Evolutionary conservation across 2,329 filamentous ascomycete genomes (phyloP).

Genomic region (Nothomitra cinnamomea): DNA sequence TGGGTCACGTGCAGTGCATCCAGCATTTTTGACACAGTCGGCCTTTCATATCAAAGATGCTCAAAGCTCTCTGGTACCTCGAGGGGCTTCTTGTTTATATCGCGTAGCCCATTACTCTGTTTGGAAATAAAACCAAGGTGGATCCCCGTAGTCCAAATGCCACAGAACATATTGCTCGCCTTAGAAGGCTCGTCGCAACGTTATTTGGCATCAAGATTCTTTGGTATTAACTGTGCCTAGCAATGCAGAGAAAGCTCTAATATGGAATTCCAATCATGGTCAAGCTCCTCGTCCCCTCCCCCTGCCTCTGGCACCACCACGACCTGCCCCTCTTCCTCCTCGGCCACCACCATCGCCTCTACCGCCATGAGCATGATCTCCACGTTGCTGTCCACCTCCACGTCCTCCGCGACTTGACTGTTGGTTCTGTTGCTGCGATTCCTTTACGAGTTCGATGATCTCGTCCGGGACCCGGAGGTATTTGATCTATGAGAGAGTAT

Average conservation of each 20-base stretch:
- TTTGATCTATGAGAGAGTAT: slow-evolving; percentile 55
- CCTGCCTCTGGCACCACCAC: slow-evolving; percentile 33
- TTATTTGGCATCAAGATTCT: too few species aligned
- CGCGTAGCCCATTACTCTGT: too few species aligned
- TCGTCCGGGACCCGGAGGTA: slow-evolving; percentile 93
- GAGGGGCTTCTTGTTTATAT: too few species aligned
- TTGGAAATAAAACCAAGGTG: too few species aligned
- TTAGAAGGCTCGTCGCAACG: too few species aligned
- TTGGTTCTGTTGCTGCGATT: slow-evolving; percentile 73
- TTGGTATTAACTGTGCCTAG: neutral
- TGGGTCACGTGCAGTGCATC: neutral
- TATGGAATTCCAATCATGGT: slow-evolving; percentile 2
- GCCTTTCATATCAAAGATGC: too few species aligned
- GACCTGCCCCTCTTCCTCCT: slow-evolving; percentile 31
- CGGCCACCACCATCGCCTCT: slow-evolving; percentile 36
- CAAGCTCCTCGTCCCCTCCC: slow-evolving; percentile 23
- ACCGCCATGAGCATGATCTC: slow-evolving; percentile 20
- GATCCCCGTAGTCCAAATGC: too few species aligned
- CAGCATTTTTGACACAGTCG: too few species aligned
- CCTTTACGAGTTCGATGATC: slow-evolving; percentile 85
- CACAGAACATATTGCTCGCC: too few species aligned
- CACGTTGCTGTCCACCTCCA: slow-evolving; percentile 40
- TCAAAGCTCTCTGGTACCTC: too few species aligned
- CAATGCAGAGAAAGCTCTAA: neutral
- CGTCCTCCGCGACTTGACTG: slow-evolving; percentile 40